Evolutionary conservation across 2,329 filamentous ascomycete genomes (phyloP).

Genomic region (Botrytis byssoidea): DNA sequence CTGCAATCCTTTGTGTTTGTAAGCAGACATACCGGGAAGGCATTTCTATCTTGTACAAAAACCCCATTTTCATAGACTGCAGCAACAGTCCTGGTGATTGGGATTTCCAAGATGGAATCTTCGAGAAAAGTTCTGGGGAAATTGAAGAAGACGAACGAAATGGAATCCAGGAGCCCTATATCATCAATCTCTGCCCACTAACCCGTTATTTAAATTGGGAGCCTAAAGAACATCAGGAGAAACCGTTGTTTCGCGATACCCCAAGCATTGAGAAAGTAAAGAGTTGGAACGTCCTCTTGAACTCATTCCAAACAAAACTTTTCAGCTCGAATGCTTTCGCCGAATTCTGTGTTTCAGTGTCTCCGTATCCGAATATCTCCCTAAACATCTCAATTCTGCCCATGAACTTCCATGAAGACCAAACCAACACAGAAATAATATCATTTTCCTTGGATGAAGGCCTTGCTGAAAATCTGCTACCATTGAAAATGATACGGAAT

Average conservation of each 20-base stretch:
- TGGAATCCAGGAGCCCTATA: background rate
- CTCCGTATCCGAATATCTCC: background rate
- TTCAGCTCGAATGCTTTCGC: background rate
- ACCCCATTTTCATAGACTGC: background rate
- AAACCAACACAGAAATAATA: no score
- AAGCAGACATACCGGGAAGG: background rate
- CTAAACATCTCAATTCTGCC: background rate
- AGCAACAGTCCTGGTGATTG: background rate
- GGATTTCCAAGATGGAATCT: background rate
- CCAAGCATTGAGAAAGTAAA: background rate
- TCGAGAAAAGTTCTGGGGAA: background rate
- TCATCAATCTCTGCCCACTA: background rate
- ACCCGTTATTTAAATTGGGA: background rate
- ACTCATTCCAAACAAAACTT: no score
- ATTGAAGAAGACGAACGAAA: background rate
- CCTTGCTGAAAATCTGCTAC: no score
- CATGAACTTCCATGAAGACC: no score
- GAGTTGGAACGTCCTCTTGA: background rate
- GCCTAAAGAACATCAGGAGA: background rate
- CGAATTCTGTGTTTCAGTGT: background rate
- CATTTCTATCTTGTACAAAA: background rate
- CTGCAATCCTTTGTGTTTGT: background rate
- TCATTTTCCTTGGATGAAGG: no score
- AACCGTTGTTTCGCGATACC: background rate
- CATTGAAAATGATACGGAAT: background rate